Percentiles rank a stretch among this genome's conserved stretches.
phyloP scores from a whole-genome alignment of 192 early-diverging fungal species.

The Rhizophagus prolifer region DNA sequence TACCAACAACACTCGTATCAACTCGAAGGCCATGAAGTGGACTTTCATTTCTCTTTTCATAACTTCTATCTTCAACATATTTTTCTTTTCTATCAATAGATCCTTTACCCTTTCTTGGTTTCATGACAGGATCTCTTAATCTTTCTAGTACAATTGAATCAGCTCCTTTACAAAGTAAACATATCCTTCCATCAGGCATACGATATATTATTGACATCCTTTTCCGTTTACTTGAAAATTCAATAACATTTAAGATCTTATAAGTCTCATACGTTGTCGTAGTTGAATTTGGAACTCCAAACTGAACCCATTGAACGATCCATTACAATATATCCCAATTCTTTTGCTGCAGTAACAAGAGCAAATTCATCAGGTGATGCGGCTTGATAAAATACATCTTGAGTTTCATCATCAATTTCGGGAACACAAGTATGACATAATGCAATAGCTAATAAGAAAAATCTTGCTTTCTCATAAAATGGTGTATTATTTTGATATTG shows the following conservation, averaged over 20 bases:
- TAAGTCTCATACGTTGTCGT: slow-evolving; percentile 35
- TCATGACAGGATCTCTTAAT: slow-evolving; percentile 39
- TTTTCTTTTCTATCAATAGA: slow-evolving; percentile 1
- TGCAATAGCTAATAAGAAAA: slow-evolving; percentile 74
- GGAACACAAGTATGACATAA: slow-evolving; percentile 83
- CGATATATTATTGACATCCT: slow-evolving; percentile 83
- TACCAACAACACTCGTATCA: background rate
- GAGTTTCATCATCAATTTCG: slow-evolving; percentile 60
- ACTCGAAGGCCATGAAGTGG: background rate
- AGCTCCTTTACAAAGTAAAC: slow-evolving; percentile 87
- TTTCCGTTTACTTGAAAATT: slow-evolving; percentile 86
- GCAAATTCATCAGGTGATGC: slow-evolving; percentile 86
- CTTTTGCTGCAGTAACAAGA: slow-evolving; percentile 72
- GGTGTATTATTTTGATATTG: slow-evolving; percentile 21
- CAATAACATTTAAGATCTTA: slow-evolving; percentile 72
- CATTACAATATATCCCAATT: slow-evolving; percentile 69
- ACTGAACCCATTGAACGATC: slow-evolving; percentile 54
- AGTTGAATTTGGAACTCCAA: slow-evolving; percentile 30
- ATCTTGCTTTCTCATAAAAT: slow-evolving; percentile 45
- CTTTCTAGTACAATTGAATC: slow-evolving; percentile 83
- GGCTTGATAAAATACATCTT: slow-evolving; percentile 70
- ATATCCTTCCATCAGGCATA: slow-evolving; percentile 71
- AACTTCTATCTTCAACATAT: background rate
- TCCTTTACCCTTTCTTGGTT: slow-evolving; percentile 20
- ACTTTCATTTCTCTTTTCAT: background rate